These are phyloP conservation scores for Wickerhamiella qilinensis DNA, from an alignment of 805 yeast species.

Conservation along the genomic window DNA sequence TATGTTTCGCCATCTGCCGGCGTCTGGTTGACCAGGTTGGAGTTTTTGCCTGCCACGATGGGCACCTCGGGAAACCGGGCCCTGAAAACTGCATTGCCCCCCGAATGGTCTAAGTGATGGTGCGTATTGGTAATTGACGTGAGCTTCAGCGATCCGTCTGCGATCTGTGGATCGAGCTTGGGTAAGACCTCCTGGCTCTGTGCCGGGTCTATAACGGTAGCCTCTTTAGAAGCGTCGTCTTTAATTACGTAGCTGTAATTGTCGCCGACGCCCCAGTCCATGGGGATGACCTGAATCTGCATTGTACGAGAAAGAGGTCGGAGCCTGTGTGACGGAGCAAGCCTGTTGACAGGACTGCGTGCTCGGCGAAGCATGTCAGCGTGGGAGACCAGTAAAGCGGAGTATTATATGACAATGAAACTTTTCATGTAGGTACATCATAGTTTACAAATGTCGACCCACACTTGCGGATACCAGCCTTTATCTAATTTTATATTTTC, in stretches of 20 bases:
- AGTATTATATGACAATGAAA: too few relatives aligned
- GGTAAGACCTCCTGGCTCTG: slow-evolving; percentile 56
- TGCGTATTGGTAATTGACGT: slow-evolving; percentile 84
- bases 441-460: too few relatives aligned
- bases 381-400: too few relatives aligned
- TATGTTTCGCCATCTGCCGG: slow-evolving; percentile 50
- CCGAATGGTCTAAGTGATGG: slow-evolving; percentile 91
- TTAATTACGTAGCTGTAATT: slow-evolving; percentile 72
- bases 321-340: too few relatives aligned
- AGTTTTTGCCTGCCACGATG: slow-evolving; percentile 70
- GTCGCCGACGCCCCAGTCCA: slow-evolving; percentile 92
- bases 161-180: slow-evolving; percentile 20
- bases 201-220: slow-evolving; percentile 90
- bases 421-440: too few relatives aligned
- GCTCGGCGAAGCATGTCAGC: too few relatives aligned
- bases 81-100: slow-evolving; percentile 44
- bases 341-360: too few relatives aligned
- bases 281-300: slow-evolving; percentile 71
- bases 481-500: too few relatives aligned
- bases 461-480: too few relatives aligned
- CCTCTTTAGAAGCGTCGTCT: slow-evolving; percentile 46
- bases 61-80: slow-evolving; percentile 33
- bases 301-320: slow-evolving; percentile 37
- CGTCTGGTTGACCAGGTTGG: slow-evolving; percentile 53
- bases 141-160: slow-evolving; percentile 30